A percentile compares a stretch with the other conserved stretches of the same genome.
phyloP scores from a whole-genome alignment of 805 yeast genomes.

The Naumovozyma dairenensis region DNA sequence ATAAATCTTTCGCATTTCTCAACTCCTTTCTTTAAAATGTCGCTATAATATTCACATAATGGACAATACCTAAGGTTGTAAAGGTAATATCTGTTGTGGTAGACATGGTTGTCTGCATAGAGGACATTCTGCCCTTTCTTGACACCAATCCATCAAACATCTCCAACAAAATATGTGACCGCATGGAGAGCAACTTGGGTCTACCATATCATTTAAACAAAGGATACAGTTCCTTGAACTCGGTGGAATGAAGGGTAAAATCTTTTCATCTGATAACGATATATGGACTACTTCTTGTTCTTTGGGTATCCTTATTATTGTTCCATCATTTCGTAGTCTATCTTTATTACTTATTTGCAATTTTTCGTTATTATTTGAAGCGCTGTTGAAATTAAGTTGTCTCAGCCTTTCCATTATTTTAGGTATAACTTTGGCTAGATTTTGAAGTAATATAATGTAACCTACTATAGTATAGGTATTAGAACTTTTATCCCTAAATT shows the following conservation, averaged over 20 bases:
- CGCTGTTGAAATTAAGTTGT: not conserved
- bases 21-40: too few relatives aligned
- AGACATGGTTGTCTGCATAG: conserved; percentile 64
- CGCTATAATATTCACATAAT: too few relatives aligned
- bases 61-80: too few relatives aligned
- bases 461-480: conserved; percentile 67
- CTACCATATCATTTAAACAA: conserved; percentile 67
- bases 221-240: conserved; percentile 71
- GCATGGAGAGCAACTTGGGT: conserved; percentile 81
- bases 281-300: conserved; percentile 22
- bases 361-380: not conserved
- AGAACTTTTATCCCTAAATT: conserved; percentile 30
- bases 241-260: conserved; percentile 60
- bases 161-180: conserved; percentile 93
- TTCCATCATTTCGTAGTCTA: not conserved
- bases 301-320: conserved; percentile 5
- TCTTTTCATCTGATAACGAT: conserved; percentile 46
- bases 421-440: conserved; percentile 32
- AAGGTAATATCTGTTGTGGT: conserved; percentile 41
- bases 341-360: not conserved
- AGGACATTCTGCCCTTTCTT: conserved; percentile 85
- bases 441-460: conserved; percentile 45
- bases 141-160: conserved; percentile 82
- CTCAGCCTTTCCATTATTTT: not conserved
- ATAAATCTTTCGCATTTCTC: too few relatives aligned